Percentiles rank a stretch among this genome's conserved stretches.
These are phyloP conservation scores for Cylindrodendrum hubeiense DNA, from an alignment of 2,329 filamentous ascomycete genomes.

Conservation along the genomic window DNA sequence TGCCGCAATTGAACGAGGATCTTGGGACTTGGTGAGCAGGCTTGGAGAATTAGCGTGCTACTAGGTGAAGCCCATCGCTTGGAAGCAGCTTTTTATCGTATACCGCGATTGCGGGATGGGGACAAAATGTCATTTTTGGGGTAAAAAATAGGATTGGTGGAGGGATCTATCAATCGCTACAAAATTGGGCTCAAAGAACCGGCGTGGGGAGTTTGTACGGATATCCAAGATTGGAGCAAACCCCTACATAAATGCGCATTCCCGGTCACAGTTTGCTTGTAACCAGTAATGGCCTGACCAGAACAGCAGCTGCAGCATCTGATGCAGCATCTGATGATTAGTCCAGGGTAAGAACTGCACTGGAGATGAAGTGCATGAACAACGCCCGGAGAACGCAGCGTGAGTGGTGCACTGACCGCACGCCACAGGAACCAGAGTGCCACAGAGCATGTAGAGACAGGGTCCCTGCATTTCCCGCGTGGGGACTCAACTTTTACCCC, in stretches of 20 bases:
- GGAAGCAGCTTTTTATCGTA: too few relatives aligned
- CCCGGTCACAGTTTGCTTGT: neutral
- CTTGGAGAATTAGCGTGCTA: too few relatives aligned
- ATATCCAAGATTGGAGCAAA: too few relatives aligned
- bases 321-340: neutral
- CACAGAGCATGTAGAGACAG: neutral
- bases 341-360: neutral
- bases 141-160: too few relatives aligned
- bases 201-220: too few relatives aligned
- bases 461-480: constrained; percentile 4
- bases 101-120: too few relatives aligned
- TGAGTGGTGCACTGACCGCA: neutral
- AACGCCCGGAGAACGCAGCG: neutral
- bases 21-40: too few relatives aligned
- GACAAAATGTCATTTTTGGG: too few relatives aligned
- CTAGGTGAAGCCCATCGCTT: too few relatives aligned
- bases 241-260: neutral
- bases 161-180: too few relatives aligned
- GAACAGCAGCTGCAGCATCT: neutral
- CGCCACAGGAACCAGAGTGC: neutral
- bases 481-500: constrained; percentile 1
- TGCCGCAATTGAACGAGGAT: too few relatives aligned
- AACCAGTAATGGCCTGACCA: neutral
- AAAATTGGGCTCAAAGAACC: too few relatives aligned
- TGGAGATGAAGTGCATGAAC: constrained; percentile 1